Evolutionary conservation across 2,329 filamentous ascomycete genomes (phyloP), one percentile per base, ranked within the genome.

Genomic region (Sphaerulina musiva): DNA sequence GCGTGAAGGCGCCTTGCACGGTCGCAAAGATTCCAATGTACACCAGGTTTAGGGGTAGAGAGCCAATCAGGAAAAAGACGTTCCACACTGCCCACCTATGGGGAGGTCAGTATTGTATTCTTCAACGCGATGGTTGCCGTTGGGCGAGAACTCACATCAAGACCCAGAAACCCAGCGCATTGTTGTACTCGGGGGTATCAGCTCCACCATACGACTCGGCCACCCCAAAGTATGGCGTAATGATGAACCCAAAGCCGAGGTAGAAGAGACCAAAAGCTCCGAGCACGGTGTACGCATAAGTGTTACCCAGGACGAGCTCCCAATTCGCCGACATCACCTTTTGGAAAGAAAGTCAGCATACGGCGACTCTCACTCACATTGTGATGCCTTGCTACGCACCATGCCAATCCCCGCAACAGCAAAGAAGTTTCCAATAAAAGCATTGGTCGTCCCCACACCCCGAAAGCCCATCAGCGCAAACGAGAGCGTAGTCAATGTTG

Each of bases 181-280:
- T 78, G 62, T 77, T 75, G 53, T 76, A 74, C 59, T 74, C 67
- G 1, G 64, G 64, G 0, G 68, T 70, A 47, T 74, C 64, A n/a
- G 65, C 64, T 5, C 65, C 64, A 7, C 74, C 73, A 56, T 78
- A 78, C 1, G 75, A 68, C 6, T 70, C 70, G 5, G 67, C 60
- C 6, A 79, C 70, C 0, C 76, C 75, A 55, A 78, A 76, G 0
- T 70, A 63, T 1, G 76, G 76, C 0, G 74, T 78, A 4, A 78
- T 56, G 17, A 78, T 72, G 3, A 75, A 73, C 4, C 75, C 76
- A 44, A 75, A 79, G 1, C 76, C 76, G 17, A 70, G 72, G 51
- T 79, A 78, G 61, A 78, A 79, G 12, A 79, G 69, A 74, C 78
- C 77, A 55, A 81, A 81, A 6, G 78, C 78, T 55, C 74, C 76